Evolutionary conservation across 164 flowering plant species (phyloP).

Genomic region (Stephania cephalantha): DNA sequence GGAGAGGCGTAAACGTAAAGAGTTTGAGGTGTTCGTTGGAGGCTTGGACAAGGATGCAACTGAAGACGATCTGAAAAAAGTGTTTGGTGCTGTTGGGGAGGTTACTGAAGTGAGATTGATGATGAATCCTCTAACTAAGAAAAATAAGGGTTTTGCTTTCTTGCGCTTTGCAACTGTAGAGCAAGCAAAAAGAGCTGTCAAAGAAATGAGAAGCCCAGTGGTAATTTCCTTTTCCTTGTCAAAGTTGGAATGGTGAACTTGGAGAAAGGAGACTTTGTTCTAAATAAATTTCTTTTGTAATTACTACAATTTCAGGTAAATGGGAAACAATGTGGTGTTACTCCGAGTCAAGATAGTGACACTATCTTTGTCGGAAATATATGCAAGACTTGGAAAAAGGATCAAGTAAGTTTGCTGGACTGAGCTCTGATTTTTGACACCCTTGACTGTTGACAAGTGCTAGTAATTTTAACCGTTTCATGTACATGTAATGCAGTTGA

Average conservation of each 20-base stretch:
- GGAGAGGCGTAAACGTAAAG: slow-evolving; percentile 94
- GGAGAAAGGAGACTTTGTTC: not conserved
- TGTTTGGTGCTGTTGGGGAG: slow-evolving; percentile 71
- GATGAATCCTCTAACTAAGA: slow-evolving; percentile 91
- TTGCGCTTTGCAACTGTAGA: slow-evolving; percentile 90
- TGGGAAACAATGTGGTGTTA: slow-evolving; percentile 94
- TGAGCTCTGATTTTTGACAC: not conserved
- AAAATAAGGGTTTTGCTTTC: slow-evolving; percentile 96
- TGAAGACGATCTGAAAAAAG: slow-evolving; percentile 78
- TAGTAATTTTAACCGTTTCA: slow-evolving; percentile 9
- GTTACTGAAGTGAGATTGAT: slow-evolving; percentile 81
- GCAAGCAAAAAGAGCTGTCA: slow-evolving; percentile 82
- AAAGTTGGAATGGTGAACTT: slow-evolving; percentile 6
- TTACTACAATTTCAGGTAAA: slow-evolving; percentile 47
- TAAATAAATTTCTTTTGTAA: slow-evolving; percentile 11
- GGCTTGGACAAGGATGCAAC: slow-evolving; percentile 92
- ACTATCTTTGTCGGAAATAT: slow-evolving; percentile 91
- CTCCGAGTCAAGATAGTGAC: slow-evolving; percentile 95
- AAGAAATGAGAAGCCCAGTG: slow-evolving; percentile 74
- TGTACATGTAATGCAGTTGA: slow-evolving; percentile 45
- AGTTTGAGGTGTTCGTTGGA: slow-evolving; percentile 94
- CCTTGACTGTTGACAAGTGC: not conserved
- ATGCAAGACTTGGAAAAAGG: slow-evolving; percentile 95
- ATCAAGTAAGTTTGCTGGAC: slow-evolving; percentile 63
- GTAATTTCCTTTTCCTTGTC: slow-evolving; percentile 33